Conservation (phyloP, 176 grass and related monocot species). For the Coix lacrymajobi region DNA sequence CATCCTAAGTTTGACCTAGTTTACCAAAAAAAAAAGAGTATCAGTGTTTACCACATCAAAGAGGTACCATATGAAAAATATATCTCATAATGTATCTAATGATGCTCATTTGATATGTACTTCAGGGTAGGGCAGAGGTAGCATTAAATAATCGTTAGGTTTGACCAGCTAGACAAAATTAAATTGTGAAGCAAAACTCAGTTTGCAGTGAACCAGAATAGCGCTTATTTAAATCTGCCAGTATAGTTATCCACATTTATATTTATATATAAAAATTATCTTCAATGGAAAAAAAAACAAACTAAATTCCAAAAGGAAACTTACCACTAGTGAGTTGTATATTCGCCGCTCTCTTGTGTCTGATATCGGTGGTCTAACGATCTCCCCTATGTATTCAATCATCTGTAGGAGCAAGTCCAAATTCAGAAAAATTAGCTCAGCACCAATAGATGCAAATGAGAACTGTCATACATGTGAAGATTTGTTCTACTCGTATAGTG, state of each 20-base stretch:
- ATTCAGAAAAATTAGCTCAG: conserved; percentile 28
- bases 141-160: background rate
- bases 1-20: background rate
- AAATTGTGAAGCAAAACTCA: background rate
- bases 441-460: conserved; percentile 2
- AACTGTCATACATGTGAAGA: background rate
- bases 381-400: conserved; percentile 95
- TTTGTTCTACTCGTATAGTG: background rate
- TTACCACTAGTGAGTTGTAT: conserved; percentile 95
- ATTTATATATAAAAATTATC: conserved; percentile 10
- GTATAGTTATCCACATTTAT: conserved; percentile 4
- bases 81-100: background rate
- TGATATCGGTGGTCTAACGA: conserved; percentile 89
- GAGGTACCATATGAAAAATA: background rate
- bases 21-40: background rate
- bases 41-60: background rate
- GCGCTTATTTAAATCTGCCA: background rate
- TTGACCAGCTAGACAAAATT: background rate
- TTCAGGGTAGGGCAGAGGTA: background rate
- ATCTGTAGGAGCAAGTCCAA: conserved; percentile 56
- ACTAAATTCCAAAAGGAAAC: conserved; percentile 20
- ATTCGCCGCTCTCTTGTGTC: conserved; percentile 79
- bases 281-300: conserved; percentile 8
- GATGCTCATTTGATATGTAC: background rate
- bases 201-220: background rate